Percentiles rank a stretch among this genome's conserved stretches.
Evolutionary conservation across 495 filamentous ascomycete genomes (phyloP).

Genomic region (Penicillium lagena): DNA sequence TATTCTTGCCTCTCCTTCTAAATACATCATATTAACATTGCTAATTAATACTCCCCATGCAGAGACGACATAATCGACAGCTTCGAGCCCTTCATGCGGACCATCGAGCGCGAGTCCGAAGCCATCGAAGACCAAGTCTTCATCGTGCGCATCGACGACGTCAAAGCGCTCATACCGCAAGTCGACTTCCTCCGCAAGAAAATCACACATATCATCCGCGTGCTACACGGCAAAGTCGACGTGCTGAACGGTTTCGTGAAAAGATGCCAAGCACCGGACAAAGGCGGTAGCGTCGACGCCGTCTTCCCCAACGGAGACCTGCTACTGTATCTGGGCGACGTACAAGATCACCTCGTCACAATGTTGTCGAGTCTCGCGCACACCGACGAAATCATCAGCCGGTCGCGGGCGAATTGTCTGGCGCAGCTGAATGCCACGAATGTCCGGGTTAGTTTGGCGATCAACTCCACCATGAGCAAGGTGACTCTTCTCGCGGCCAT

Average conservation of each 20-base stretch:
- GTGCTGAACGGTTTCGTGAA: conserved; percentile 96
- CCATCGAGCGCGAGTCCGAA: conserved; percentile 74
- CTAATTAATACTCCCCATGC: conserved; percentile 9
- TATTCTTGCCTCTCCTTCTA: conserved; percentile 19
- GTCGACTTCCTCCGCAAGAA: conserved; percentile 84
- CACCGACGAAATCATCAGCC: conserved; percentile 88
- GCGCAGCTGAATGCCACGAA: conserved; percentile 85
- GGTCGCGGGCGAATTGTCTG: conserved; percentile 83
- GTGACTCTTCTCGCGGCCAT: conserved; percentile 91
- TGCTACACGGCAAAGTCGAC: conserved; percentile 86
- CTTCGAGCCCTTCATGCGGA: conserved; percentile 74
- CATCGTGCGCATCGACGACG: conserved; percentile 76
- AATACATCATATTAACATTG: background rate
- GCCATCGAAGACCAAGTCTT: conserved; percentile 90
- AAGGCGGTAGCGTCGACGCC: conserved; percentile 76
- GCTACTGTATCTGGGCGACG: conserved; percentile 85
- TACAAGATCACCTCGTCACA: conserved; percentile 96
- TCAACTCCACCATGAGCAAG: conserved; percentile 75
- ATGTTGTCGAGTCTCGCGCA: conserved; percentile 85
- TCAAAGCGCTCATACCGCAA: conserved; percentile 66
- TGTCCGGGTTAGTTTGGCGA: conserved; percentile 65
- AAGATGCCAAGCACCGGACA: conserved; percentile 73
- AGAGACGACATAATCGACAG: conserved; percentile 93
- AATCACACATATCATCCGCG: conserved; percentile 80
- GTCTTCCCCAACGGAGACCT: conserved; percentile 86